Base-by-base conservation (phyloP, 352 stramenopile species). In the Pythium oligandrum region DNA sequence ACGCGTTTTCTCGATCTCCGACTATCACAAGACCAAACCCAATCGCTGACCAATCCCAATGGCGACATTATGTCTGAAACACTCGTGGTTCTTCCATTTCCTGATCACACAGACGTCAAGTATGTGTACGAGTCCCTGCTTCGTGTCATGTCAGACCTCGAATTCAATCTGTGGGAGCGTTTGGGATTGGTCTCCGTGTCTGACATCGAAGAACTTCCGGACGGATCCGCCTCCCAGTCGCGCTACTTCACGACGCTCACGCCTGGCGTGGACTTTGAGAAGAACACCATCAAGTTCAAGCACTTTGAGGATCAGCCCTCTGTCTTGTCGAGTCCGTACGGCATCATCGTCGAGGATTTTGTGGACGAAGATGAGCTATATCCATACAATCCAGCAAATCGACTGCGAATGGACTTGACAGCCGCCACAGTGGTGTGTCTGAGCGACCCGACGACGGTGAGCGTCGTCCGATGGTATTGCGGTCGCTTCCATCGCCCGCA, bases 81-180 rank as follows among this genome's bases (percentile, higher is more conserved):
- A 1, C 78, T 81, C 49, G 65, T 66, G 44, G 51, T 82, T 8
- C 33, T 62, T 26, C 71, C 73, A 33, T 66, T 82, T 31, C 53
- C 57, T 2, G 66, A 66, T 6, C 47, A 48, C 0, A 17, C 26
- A 0, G 75, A 57, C 36, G 57, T 81, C 4, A 57, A 59, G 5
- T 48, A 60, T 1, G 71, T 78, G 40, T 78, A 72, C 42, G 71
- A 81, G 9, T 58, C 60, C 3, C 56, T 74, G 6, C 54, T 71
- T 2, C 69, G 67, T 40, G 65, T 75, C 42, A 63, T 66, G n/a
- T 55, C 59, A 31, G 78, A 81, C 43, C 67, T 78, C 9, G 71
- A 81, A 49, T 78, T 81, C 66, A 68, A 52, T 48, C 68, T 78
- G 44, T 76, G 68, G 31, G 71, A 81, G 44, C 52, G 65, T 32